Evolutionary conservation across 2,329 filamentous ascomycete genomes (phyloP).

Genomic region (Colletotrichum sp.): DNA sequence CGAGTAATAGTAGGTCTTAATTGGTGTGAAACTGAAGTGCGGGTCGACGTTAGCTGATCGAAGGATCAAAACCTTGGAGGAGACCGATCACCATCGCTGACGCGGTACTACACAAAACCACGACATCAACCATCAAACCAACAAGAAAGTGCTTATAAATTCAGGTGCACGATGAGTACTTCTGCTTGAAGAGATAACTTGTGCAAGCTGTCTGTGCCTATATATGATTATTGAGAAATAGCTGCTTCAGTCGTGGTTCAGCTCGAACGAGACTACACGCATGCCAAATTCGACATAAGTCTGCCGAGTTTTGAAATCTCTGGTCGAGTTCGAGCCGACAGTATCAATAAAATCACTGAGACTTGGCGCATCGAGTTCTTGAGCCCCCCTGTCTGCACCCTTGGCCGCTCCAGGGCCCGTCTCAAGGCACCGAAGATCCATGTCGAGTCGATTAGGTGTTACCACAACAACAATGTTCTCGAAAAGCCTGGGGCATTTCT

Average conservation of each 20-base stretch:
- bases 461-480: neutral
- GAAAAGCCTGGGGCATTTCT: rapidly evolving
- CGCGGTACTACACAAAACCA: neutral
- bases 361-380: neutral
- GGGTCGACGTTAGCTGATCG: neutral
- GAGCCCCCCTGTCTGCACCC: neutral
- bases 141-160: neutral
- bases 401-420: neutral
- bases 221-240: rapidly evolving
- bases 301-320: rapidly evolving
- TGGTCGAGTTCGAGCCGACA: neutral
- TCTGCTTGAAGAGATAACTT: rapidly evolving
- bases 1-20: neutral
- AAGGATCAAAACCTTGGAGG: neutral
- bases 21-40: neutral
- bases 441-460: rapidly evolving
- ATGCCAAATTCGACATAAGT: neutral
- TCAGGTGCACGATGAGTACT: rapidly evolving
- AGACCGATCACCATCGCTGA: neutral
- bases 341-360: neutral
- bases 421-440: neutral
- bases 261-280: neutral
- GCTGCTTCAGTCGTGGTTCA: neutral
- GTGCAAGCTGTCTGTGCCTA: neutral
- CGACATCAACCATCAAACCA: rapidly evolving